Evolutionary conservation across 2,329 filamentous ascomycete species (phyloP).

Genomic region (Apiospora phragmitis): DNA sequence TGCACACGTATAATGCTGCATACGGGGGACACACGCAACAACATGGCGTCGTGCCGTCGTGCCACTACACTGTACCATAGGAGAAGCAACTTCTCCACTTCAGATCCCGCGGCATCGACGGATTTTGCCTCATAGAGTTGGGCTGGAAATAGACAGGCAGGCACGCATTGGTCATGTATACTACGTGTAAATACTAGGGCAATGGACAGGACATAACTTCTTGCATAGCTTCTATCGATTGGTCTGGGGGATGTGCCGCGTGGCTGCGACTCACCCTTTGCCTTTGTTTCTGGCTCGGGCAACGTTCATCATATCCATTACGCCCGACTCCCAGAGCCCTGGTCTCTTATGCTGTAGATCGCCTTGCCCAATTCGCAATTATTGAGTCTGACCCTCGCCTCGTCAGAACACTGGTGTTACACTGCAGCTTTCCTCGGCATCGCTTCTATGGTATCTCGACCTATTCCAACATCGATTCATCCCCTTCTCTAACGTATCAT

Average conservation of each 20-base stretch:
- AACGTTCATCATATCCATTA: background rate
- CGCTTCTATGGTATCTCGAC: conserved; percentile 1
- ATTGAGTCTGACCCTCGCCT: background rate
- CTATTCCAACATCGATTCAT: background rate
- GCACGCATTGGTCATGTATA: background rate
- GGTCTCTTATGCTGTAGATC: conserved; percentile 4
- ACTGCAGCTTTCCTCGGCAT: background rate
- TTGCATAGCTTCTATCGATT: background rate
- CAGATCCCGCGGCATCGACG: background rate
- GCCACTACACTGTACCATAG: background rate
- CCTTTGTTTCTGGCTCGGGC: background rate
- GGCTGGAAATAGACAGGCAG: background rate
- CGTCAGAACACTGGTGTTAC: background rate
- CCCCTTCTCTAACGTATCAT: background rate
- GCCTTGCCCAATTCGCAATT: background rate
- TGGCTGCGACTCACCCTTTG: background rate
- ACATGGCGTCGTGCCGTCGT: background rate
- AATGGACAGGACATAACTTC: background rate
- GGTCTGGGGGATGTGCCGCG: background rate
- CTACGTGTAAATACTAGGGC: background rate
- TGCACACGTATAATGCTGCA: background rate
- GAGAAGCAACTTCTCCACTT: background rate
- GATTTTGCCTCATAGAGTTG: background rate
- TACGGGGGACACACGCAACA: background rate
- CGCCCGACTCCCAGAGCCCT: conserved; percentile 1